Evolutionary conservation across 345 rosid genomes (phyloP).

Genomic region (Eucalyptus rudis): DNA sequence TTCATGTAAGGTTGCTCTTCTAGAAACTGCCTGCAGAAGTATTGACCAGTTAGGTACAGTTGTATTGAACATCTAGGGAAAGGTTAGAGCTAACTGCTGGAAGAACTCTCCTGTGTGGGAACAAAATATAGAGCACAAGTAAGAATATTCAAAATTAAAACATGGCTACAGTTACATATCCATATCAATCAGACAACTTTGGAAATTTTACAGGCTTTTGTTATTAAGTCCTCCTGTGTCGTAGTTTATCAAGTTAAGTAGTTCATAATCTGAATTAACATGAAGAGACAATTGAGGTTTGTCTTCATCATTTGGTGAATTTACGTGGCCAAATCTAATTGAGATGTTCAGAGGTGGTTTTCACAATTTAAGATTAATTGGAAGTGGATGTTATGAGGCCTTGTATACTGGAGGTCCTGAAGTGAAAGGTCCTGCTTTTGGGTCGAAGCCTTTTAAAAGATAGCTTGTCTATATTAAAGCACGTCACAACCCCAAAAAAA

Average conservation of each 20-base stretch:
- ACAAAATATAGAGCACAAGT: neutral
- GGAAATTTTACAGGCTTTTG: neutral
- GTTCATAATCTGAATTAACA: neutral
- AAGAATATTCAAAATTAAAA: neutral
- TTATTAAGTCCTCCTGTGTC: neutral
- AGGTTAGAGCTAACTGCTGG: neutral
- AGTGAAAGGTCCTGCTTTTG: neutral
- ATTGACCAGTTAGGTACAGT: neutral
- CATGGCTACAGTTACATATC: neutral
- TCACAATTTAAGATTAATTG: neutral
- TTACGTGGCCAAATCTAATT: neutral
- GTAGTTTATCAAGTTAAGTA: neutral
- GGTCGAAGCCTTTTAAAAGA: neutral
- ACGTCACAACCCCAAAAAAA: neutral
- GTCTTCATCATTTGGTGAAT: neutral
- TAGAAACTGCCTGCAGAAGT: slow-evolving; percentile 64
- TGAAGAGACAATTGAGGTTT: neutral
- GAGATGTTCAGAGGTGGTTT: neutral
- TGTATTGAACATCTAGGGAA: neutral
- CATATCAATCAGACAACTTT: neutral
- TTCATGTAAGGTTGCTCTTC: slow-evolving; percentile 84
- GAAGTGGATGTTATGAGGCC: neutral
- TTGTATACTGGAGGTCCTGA: neutral
- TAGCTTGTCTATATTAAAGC: neutral
- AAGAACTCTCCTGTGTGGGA: neutral